These are phyloP conservation scores for Neurospora sp. DNA, from an alignment of 495 filamentous ascomycete species.

Conservation along the genomic window DNA sequence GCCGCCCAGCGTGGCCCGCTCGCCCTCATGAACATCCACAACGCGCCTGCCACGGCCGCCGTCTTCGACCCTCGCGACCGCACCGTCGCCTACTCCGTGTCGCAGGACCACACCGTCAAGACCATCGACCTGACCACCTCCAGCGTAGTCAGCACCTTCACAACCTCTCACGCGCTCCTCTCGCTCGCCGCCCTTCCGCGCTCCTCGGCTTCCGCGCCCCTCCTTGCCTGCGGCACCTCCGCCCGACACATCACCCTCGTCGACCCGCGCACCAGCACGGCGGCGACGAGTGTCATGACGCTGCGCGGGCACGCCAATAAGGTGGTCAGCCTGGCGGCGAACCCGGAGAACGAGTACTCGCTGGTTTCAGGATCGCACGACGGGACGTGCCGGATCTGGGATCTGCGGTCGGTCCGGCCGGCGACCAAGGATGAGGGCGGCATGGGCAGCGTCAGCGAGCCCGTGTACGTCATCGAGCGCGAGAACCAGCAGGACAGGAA, in stretches of 20 bases:
- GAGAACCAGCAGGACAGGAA: conserved; percentile 59
- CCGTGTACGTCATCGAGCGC: conserved; percentile 70
- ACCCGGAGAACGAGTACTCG: conserved; percentile 66
- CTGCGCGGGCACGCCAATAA: conserved; percentile 83
- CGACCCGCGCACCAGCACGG: conserved; percentile 70
- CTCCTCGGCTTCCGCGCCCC: conserved; percentile 32
- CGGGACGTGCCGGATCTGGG: conserved; percentile 86
- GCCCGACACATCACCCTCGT: conserved; percentile 84
- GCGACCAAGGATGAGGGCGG: conserved; percentile 49
- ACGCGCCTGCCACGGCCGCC: conserved; percentile 57
- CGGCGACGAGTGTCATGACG: conserved; percentile 70
- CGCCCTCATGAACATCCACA: conserved; percentile 59
- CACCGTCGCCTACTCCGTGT: conserved; percentile 81
- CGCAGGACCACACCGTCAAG: conserved; percentile 78
- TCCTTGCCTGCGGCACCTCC: conserved; percentile 76
- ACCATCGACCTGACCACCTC: conserved; percentile 85
- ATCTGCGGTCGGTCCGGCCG: conserved; percentile 63
- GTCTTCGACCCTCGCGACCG: conserved; percentile 76
- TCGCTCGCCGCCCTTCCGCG: conserved; percentile 60
- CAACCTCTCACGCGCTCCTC: conserved; percentile 71
- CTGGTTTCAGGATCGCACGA: conserved; percentile 80
- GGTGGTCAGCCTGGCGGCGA: conserved; percentile 58
- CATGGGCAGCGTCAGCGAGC: conserved; percentile 60
- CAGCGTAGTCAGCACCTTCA: conserved; percentile 62
- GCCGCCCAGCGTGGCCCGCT: conserved; percentile 73